Conservation (phyloP, 306 rosid species). For the Oxytropis ochrocephala region DNA sequence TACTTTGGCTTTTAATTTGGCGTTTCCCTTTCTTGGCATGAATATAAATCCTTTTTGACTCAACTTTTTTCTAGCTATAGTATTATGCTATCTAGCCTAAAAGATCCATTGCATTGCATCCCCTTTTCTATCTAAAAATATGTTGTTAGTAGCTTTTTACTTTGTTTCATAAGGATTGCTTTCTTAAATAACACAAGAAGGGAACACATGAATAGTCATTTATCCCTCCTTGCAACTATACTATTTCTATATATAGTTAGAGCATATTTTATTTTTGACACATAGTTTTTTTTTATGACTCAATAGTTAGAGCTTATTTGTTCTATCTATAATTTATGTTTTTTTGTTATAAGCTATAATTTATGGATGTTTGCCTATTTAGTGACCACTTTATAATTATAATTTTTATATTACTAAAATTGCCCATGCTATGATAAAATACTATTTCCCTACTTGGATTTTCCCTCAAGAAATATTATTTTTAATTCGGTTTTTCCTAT, state of each 20-base stretch:
- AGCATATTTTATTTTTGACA: no score
- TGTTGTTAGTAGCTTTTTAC: conserved; percentile 7
- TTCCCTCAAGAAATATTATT: background rate
- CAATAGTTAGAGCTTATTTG: conserved; percentile 6
- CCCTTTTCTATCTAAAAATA: conserved; percentile 19
- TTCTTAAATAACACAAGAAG: conserved; percentile 29
- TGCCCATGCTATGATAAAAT: background rate
- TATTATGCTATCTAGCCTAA: conserved; percentile 22
- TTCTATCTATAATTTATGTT: background rate
- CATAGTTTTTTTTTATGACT: no score
- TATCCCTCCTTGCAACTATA: conserved; percentile 15
- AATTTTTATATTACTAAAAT: background rate
- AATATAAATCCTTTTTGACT: conserved; percentile 70
- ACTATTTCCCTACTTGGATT: background rate
- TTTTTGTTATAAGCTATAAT: background rate
- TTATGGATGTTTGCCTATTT: background rate
- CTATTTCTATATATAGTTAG: conserved; percentile 32
- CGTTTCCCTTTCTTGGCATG: conserved; percentile 68
- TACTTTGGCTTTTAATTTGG: conserved; percentile 51
- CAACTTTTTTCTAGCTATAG: conserved; percentile 21
- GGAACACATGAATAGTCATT: conserved; percentile 18
- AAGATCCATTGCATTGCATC: conserved; percentile 38
- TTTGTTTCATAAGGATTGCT: conserved; percentile 7
- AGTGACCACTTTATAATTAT: background rate
- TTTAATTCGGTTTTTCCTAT: no score